These are phyloP conservation scores for Microsporum canis DNA, from an alignment of 2,329 filamentous ascomycete genomes.

Conservation along the genomic window DNA sequence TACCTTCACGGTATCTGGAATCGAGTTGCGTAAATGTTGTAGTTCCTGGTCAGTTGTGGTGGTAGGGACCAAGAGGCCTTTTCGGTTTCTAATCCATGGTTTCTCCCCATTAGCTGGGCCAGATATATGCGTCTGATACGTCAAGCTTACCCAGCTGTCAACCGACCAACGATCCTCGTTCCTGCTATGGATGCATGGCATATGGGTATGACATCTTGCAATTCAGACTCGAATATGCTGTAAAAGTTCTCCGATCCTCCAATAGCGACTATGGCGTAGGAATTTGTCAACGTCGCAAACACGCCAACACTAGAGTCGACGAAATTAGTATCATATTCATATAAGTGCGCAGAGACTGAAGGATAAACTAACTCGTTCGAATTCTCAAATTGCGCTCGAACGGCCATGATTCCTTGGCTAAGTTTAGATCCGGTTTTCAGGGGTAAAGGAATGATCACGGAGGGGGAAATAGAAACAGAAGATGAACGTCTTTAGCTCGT, in stretches of 20 bases:
- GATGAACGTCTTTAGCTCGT: neutral
- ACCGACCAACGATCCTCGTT: constrained; percentile 85
- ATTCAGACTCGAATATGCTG: constrained; percentile 93
- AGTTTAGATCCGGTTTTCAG: neutral
- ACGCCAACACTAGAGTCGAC: constrained; percentile 65
- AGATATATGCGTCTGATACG: neutral
- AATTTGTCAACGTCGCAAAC: constrained; percentile 93
- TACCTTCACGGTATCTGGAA: constrained; percentile 85
- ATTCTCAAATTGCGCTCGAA: constrained; percentile 41
- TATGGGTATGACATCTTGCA: constrained; percentile 95
- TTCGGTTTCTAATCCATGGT: constrained; percentile 59
- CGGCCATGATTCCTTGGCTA: constrained; percentile 29
- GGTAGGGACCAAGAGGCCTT: constrained; percentile 90
- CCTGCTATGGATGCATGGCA: constrained; percentile 94
- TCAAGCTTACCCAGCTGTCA: constrained; percentile 68
- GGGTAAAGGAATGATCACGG: neutral
- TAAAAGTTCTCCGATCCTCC: constrained; percentile 99
- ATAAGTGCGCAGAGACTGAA: neutral
- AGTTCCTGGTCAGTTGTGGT: constrained; percentile 96
- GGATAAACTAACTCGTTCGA: constrained; percentile 36
- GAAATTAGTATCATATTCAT: neutral
- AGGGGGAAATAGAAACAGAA: neutral
- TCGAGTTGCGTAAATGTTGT: constrained; percentile 87
- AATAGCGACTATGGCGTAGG: constrained; percentile 85
- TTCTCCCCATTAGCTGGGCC: neutral